Percentiles rank a stretch among this genome's conserved stretches.
These are phyloP conservation scores for Fistulinella cinereoalba DNA, from an alignment of 1,284 basidiomycete species.

Conservation along the genomic window DNA sequence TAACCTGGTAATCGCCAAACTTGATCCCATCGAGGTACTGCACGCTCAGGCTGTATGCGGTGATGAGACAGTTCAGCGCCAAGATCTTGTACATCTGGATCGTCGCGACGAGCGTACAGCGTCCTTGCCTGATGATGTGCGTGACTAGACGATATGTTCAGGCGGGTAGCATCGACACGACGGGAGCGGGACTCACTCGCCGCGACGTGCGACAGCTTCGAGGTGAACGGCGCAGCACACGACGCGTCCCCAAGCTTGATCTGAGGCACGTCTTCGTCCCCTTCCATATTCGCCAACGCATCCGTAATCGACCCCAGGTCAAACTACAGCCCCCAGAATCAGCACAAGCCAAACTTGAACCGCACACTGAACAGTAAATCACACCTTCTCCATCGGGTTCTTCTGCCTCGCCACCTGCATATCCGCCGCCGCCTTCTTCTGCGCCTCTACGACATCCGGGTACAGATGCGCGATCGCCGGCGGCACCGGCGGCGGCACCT, in stretches of 20 bases:
- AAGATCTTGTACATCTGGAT: slow-evolving; percentile 99
- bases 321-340: slow-evolving; percentile 56
- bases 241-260: slow-evolving; percentile 97
- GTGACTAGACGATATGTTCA: slow-evolving; percentile 55
- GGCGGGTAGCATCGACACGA: background rate
- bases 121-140: slow-evolving; percentile 94
- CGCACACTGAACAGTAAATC: slow-evolving; percentile 14
- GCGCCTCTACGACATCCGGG: slow-evolving; percentile 88
- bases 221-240: slow-evolving; percentile 95
- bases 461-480: slow-evolving; percentile 78
- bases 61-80: slow-evolving; percentile 93
- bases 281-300: slow-evolving; percentile 88
- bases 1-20: slow-evolving; percentile 95
- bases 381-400: slow-evolving; percentile 89
- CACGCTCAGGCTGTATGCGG: slow-evolving; percentile 92
- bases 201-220: slow-evolving; percentile 89
- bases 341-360: background rate
- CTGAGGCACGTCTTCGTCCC: slow-evolving; percentile 89
- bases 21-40: slow-evolving; percentile 98
- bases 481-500: slow-evolving; percentile 89
- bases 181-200: slow-evolving; percentile 63
- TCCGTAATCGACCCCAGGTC: slow-evolving; percentile 85
- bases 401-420: slow-evolving; percentile 64
- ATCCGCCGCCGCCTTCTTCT: slow-evolving; percentile 70
- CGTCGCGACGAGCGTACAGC: slow-evolving; percentile 94